These are phyloP conservation scores for Senecio squalidus DNA, from an alignment of 140 eudicot genomes.

Conservation along the genomic window DNA sequence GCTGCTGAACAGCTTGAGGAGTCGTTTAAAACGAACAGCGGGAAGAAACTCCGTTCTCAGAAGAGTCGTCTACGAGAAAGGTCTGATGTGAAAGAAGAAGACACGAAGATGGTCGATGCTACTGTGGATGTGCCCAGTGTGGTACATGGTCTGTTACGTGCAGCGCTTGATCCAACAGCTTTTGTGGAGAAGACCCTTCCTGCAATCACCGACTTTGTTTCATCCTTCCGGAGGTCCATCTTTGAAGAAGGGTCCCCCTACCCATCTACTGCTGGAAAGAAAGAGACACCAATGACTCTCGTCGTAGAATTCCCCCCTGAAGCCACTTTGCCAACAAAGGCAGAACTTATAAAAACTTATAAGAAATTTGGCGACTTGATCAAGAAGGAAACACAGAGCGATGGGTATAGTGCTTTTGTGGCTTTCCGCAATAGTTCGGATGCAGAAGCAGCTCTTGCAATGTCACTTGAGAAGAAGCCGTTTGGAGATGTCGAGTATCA, in stretches of 20 bases:
- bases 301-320: constrained; percentile 32
- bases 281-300: constrained; percentile 25
- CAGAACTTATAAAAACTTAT: constrained; percentile 24
- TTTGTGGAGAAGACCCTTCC: constrained; percentile 31
- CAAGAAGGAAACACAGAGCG: constrained; percentile 25
- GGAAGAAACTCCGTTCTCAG: constrained; percentile 13
- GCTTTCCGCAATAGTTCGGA: constrained; percentile 26
- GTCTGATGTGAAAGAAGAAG: not conserved
- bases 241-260: constrained; percentile 28
- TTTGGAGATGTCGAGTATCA: constrained; percentile 29
- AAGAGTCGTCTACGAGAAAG: constrained; percentile 6
- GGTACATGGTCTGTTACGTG: constrained; percentile 33
- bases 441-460: constrained; percentile 38
- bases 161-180: constrained; percentile 45
- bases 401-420: constrained; percentile 29
- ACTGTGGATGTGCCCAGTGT: constrained; percentile 27
- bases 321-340: constrained; percentile 39
- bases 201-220: constrained; percentile 25
- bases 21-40: constrained; percentile 10
- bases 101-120: constrained; percentile 1
- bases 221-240: constrained; percentile 38
- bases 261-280: constrained; percentile 6
- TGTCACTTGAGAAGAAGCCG: constrained; percentile 22
- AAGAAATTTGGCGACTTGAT: constrained; percentile 35
- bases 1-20: constrained; percentile 36